These are phyloP conservation scores for Cicer arietinum DNA, from an alignment of 306 rosid species.

Conservation along the genomic window DNA sequence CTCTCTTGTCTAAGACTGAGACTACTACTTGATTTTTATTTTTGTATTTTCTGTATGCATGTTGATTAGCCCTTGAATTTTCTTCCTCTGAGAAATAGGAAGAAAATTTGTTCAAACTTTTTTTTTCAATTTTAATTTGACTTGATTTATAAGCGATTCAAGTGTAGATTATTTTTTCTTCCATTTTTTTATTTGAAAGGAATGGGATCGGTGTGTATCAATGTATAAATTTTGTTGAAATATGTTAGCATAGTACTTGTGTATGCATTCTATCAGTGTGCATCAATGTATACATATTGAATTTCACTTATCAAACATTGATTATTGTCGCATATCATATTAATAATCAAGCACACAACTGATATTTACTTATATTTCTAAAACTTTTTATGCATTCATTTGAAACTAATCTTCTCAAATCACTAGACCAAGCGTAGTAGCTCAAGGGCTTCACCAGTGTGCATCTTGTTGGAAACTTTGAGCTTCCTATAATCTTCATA, in stretches of 20 bases:
- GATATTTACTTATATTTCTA: too few relatives aligned
- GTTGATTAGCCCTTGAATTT: constrained; percentile 13
- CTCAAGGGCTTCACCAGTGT: constrained; percentile 58
- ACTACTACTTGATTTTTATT: background rate
- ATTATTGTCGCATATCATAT: too few relatives aligned
- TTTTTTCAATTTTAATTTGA: constrained; percentile 33
- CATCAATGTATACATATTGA: too few relatives aligned
- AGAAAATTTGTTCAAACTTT: constrained; percentile 20
- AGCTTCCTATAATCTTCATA: constrained; percentile 55
- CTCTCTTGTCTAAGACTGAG: constrained; percentile 32
- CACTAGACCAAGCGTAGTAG: constrained; percentile 34
- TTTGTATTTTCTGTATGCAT: background rate
- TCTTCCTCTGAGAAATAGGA: constrained; percentile 1
- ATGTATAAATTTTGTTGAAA: constrained; percentile 43
- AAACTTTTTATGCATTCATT: too few relatives aligned
- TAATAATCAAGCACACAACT: too few relatives aligned
- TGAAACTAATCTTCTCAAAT: background rate
- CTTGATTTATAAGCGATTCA: constrained; percentile 18
- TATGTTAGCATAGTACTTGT: background rate
- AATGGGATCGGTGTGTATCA: constrained; percentile 27
- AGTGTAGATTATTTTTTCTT: constrained; percentile 34
- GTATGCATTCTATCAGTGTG: background rate
- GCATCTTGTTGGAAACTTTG: constrained; percentile 41
- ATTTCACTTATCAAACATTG: too few relatives aligned
- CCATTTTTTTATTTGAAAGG: constrained; percentile 36